A percentile compares a stretch with the other conserved stretches of the same genome.
Conservation (phyloP, 495 filamentous ascomycete species). For the Penicillium chermesinum region DNA sequence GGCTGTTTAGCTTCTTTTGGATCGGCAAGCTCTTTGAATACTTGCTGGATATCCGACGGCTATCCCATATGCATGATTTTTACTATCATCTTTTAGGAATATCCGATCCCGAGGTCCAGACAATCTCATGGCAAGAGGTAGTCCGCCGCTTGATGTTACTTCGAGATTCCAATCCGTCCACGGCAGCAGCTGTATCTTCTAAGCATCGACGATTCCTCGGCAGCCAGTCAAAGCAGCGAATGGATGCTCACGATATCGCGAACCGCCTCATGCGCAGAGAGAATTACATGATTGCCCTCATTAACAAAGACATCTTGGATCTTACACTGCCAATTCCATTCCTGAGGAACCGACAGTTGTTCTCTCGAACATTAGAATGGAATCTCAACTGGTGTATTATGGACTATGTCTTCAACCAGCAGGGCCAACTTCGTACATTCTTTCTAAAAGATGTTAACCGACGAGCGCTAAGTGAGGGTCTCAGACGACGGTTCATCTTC, state of each 20-base stretch:
- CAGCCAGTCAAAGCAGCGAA: conserved; percentile 85
- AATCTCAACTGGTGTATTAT: conserved; percentile 81
- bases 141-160: conserved; percentile 84
- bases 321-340: conserved; percentile 83
- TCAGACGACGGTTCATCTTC: conserved; percentile 72
- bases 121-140: conserved; percentile 91
- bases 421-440: conserved; percentile 73
- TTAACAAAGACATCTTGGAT: conserved; percentile 94
- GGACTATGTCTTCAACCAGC: conserved; percentile 88
- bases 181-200: conserved; percentile 60
- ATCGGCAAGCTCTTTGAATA: conserved; percentile 72
- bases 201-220: conserved; percentile 64
- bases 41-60: conserved; percentile 66
- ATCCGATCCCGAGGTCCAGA: conserved; percentile 90
- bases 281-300: conserved; percentile 91
- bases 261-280: conserved; percentile 95
- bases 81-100: conserved; percentile 81
- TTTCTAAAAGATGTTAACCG: conserved; percentile 82
- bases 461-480: conserved; percentile 65
- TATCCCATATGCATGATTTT: conserved; percentile 81
- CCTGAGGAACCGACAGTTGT: conserved; percentile 67
- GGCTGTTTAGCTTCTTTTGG: conserved; percentile 86
- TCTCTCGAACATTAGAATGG: conserved; percentile 82
- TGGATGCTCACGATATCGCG: conserved; percentile 96
- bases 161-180: conserved; percentile 80